These are phyloP conservation scores for Nothophoma quercina DNA, from an alignment of 2,329 filamentous ascomycete species.

Conservation along the genomic window DNA sequence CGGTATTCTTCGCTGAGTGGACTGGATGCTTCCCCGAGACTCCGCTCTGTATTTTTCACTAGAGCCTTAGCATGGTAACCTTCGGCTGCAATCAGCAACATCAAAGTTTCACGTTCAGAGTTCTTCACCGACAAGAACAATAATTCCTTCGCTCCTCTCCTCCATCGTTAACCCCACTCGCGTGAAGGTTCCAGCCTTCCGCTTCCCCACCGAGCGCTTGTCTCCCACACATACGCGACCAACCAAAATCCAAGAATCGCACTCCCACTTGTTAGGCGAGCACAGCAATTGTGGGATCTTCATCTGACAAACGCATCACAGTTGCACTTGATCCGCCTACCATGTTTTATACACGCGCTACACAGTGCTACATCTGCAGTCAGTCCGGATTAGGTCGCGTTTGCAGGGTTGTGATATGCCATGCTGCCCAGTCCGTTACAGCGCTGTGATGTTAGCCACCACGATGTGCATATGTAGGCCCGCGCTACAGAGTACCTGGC, in stretches of 20 bases:
- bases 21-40: constrained; percentile 9
- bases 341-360: constrained; percentile 8
- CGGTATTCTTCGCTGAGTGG: constrained; percentile 13
- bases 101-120: constrained; percentile 11
- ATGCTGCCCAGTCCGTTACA: constrained; percentile 47
- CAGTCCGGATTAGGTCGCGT: constrained; percentile 18
- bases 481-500: constrained; percentile 22
- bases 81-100: constrained; percentile 14
- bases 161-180: constrained; percentile 8
- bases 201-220: constrained; percentile 20
- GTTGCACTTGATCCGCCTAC: constrained; percentile 4
- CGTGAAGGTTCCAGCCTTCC: constrained; percentile 17
- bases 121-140: constrained; percentile 17
- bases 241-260: constrained; percentile 10
- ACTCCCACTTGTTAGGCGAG: constrained; percentile 9
- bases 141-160: constrained; percentile 2
- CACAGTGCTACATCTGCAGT: constrained; percentile 9
- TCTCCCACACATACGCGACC: constrained; percentile 8
- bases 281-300: constrained; percentile 12
- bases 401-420: constrained; percentile 37
- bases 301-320: constrained; percentile 14
- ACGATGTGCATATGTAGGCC: constrained; percentile 19
- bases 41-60: constrained; percentile 14
- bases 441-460: constrained; percentile 29
- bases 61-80: constrained; percentile 9